Evolutionary conservation across 2,329 filamentous ascomycete species (phyloP).

Genomic region (Alternaria metachromatica): DNA sequence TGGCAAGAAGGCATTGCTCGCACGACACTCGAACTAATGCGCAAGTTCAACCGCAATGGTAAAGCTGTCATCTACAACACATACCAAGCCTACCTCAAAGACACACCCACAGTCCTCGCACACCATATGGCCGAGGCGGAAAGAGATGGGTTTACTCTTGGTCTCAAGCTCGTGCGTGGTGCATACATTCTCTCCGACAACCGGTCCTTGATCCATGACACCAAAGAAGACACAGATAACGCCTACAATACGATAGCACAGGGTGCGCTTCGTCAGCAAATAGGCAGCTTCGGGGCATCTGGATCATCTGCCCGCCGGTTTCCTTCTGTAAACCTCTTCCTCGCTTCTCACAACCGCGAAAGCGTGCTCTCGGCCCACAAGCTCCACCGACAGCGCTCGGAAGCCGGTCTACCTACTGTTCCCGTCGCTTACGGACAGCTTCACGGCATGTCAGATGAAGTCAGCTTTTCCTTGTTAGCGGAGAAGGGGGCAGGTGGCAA

Average conservation of each 20-base stretch:
- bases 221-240: constrained; percentile 61
- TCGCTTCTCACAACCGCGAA: constrained; percentile 82
- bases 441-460: constrained; percentile 95
- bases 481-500: constrained; percentile 38
- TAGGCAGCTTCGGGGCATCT: constrained; percentile 27
- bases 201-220: constrained; percentile 59
- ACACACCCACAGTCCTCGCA: constrained; percentile 51
- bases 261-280: constrained; percentile 51
- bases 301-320: constrained; percentile 34
- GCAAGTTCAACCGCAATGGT: constrained; percentile 58
- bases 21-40: constrained; percentile 65
- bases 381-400: constrained; percentile 50
- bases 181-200: constrained; percentile 63
- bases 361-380: constrained; percentile 66
- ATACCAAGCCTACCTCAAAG: constrained; percentile 65
- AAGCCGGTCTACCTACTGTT: constrained; percentile 53
- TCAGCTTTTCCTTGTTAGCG: constrained; percentile 62
- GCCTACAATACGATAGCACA: constrained; percentile 73
- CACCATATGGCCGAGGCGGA: constrained; percentile 56
- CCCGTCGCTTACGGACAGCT: constrained; percentile 76
- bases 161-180: constrained; percentile 64
- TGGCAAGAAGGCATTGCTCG: constrained; percentile 50
- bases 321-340: constrained; percentile 64
- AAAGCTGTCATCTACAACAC: constrained; percentile 71
- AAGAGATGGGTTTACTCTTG: constrained; percentile 59